Conservation (phyloP, 2,329 filamentous ascomycete species). For the Fusarium foetens region DNA sequence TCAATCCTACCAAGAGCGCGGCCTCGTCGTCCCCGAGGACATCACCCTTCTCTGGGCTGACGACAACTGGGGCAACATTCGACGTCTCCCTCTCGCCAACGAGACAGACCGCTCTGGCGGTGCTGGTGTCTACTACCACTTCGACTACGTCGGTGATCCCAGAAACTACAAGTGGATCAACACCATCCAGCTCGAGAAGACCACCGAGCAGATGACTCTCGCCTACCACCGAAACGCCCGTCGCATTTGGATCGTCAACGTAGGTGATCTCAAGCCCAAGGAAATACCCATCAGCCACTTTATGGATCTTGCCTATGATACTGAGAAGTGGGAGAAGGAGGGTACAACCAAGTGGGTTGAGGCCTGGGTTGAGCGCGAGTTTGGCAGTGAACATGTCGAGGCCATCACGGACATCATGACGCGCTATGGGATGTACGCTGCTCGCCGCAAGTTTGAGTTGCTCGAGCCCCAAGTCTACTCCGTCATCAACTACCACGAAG, state of each 20-base stretch:
- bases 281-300: slow-evolving; percentile 67
- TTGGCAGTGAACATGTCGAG: slow-evolving; percentile 57
- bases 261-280: slow-evolving; percentile 69
- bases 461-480: slow-evolving; percentile 67
- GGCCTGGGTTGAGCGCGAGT: slow-evolving; percentile 61
- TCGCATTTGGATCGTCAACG: slow-evolving; percentile 71
- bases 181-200: slow-evolving; percentile 43
- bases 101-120: slow-evolving; percentile 66
- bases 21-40: slow-evolving; percentile 69
- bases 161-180: slow-evolving; percentile 72
- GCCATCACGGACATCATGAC: slow-evolving; percentile 57
- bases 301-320: slow-evolving; percentile 67
- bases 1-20: slow-evolving; percentile 68
- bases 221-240: slow-evolving; percentile 61
- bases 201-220: slow-evolving; percentile 55
- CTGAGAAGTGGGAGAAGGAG: slow-evolving; percentile 48
- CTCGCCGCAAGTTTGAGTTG: slow-evolving; percentile 69
- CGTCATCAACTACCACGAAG: slow-evolving; percentile 69
- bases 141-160: slow-evolving; percentile 71
- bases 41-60: slow-evolving; percentile 72
- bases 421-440: slow-evolving; percentile 64
- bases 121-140: slow-evolving; percentile 68
- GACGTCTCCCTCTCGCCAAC: slow-evolving; percentile 64
- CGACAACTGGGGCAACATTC: slow-evolving; percentile 71
- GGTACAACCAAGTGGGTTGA: slow-evolving; percentile 55